Evolutionary conservation across 2,329 filamentous ascomycete species (phyloP), one percentile per base, ranked within the genome.

Genomic region (Alternaria angustiovoidea): DNA sequence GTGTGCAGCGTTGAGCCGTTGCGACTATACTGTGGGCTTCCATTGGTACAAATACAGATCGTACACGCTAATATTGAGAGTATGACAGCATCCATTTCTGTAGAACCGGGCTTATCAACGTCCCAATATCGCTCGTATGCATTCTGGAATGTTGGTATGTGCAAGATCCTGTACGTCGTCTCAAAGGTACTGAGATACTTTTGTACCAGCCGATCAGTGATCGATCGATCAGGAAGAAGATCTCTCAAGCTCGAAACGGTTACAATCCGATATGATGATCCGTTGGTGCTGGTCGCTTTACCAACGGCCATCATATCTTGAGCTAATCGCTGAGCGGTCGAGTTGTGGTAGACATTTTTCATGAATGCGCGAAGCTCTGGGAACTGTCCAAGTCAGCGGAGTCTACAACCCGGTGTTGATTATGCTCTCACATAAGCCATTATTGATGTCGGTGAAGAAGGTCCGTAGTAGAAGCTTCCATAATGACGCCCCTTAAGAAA

Each of bases 131-230:
- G 69, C 8, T 75, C 58, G 61, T 85, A 87, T 4, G 83, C 80
- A 4, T 68, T 54, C 75, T 78, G 79, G 62, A 87, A 88, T 0
- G 78, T 81, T 0, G 84, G 84, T 2, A 75, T 63, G 58, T 87
- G 85, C 0, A 87, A 66, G 43, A 87, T 81, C 3, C 84, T 81
- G 48, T 84, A 80, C 0, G 79, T 78, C 1, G 79, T 80, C 61
- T 86, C 85, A 44, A 85, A 86, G 1, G 76, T 82, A 2, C 72
- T 70, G 36, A 86, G 78, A 65, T 87, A 87, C 1, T 81, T 65
- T 1, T 68, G 58, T 7, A 80, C 73, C 66, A 83, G 77, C 16
- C 63, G 22, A 55, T 86, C 81, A 1, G 81, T 75, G 8, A 75
- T 76, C 5, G 52, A 44, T 38, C 72, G 70, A 14, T 73, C 49